phyloP scores from a whole-genome alignment of 2,329 filamentous ascomycete species.

The Curvularia hawaiiensis region DNA sequence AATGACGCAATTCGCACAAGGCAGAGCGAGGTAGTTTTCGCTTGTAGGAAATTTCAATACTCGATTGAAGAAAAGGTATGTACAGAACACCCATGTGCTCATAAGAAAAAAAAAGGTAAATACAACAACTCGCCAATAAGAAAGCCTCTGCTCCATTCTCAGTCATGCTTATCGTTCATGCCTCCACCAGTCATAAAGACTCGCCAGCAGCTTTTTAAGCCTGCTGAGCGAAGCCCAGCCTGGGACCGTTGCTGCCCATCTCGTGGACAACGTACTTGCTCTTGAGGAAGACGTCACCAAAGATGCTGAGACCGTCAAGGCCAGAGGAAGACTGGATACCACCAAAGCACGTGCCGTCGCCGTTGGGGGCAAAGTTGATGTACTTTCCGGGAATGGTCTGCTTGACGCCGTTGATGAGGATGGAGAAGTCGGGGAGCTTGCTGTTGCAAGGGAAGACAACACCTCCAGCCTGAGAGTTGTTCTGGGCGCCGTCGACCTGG shows the following conservation, averaged over 20 bases:
- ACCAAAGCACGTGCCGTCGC: conserved; percentile 67
- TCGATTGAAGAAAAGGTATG: no score
- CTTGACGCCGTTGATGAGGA: conserved; percentile 56
- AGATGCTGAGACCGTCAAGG: conserved; percentile 66
- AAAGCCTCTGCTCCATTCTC: background rate
- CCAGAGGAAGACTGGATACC: conserved; percentile 70
- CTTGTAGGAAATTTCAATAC: no score
- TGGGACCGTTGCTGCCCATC: conserved; percentile 37
- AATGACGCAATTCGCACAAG: no score
- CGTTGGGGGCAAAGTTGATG: conserved; percentile 59
- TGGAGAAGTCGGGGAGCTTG: conserved; percentile 58
- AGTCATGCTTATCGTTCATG: background rate
- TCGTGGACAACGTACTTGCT: conserved; percentile 70
- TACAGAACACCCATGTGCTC: no score
- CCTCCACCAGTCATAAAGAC: background rate
- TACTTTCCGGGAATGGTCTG: conserved; percentile 59
- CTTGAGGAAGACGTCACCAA: conserved; percentile 83
- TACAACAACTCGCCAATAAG: no score
- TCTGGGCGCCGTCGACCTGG: conserved; percentile 58
- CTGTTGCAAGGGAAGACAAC: conserved; percentile 61
- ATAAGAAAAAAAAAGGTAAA: background rate
- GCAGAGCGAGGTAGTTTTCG: no score
- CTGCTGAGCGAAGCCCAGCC: conserved; percentile 54
- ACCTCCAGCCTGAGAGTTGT: conserved; percentile 57
- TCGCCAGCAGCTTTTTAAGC: conserved; percentile 20